These are phyloP conservation scores for Floccularia luteovirens DNA, from an alignment of 768 basidiomycete genomes.

Conservation along the genomic window DNA sequence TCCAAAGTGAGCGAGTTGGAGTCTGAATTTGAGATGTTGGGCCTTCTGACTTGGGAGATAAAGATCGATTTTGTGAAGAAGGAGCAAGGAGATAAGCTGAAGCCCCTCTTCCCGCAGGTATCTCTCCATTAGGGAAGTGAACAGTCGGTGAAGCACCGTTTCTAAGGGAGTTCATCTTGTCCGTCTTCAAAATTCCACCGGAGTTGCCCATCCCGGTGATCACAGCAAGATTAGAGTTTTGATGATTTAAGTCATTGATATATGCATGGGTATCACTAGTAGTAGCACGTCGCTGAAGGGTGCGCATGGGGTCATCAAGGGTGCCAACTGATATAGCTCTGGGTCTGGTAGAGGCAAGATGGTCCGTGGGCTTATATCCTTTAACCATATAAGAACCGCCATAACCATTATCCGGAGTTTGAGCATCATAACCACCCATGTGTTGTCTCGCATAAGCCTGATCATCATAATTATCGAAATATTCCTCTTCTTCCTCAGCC, in stretches of 20 bases:
- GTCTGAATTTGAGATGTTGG: slow-evolving; percentile 76
- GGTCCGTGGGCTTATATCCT: slow-evolving; percentile 70
- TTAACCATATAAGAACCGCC: slow-evolving; percentile 58
- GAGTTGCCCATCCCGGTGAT: slow-evolving; percentile 29
- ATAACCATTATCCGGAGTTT: slow-evolving; percentile 41
- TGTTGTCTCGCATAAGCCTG: slow-evolving; percentile 43
- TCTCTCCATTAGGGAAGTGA: slow-evolving; percentile 63
- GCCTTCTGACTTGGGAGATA: slow-evolving; percentile 76
- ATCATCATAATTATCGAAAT: slow-evolving; percentile 55
- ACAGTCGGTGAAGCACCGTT: slow-evolving; percentile 43
- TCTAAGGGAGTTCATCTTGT: slow-evolving; percentile 42
- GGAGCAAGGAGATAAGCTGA: slow-evolving; percentile 68
- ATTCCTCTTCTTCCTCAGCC: slow-evolving; percentile 72
- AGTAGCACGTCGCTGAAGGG: slow-evolving; percentile 47
- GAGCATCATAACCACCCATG: slow-evolving; percentile 56
- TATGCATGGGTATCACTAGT: slow-evolving; percentile 51
- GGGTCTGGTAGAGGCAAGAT: slow-evolving; percentile 55
- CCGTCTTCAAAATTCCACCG: slow-evolving; percentile 54
- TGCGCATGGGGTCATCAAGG: slow-evolving; percentile 72
- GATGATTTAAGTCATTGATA: slow-evolving; percentile 45
- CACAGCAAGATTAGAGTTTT: slow-evolving; percentile 28
- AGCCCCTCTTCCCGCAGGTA: slow-evolving; percentile 40
- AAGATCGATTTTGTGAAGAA: slow-evolving; percentile 60
- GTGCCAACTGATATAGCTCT: slow-evolving; percentile 87
- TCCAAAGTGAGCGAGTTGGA: slow-evolving; percentile 95